A percentile compares a stretch with the other conserved stretches of the same genome.
phyloP scores from a whole-genome alignment of 2,329 filamentous ascomycete species.

The Paramyrothecium roridum region DNA sequence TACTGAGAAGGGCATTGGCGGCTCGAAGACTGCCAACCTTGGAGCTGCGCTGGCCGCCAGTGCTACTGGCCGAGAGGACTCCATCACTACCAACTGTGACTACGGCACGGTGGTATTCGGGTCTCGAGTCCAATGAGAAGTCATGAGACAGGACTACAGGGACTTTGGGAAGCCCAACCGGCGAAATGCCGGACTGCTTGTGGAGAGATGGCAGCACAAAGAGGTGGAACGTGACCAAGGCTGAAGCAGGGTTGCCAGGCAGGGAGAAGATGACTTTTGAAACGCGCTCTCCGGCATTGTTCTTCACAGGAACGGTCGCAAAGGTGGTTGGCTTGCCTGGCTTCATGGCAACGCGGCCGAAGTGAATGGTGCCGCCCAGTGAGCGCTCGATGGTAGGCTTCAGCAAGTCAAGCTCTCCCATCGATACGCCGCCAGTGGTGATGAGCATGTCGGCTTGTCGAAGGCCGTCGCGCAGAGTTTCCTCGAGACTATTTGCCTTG shows the following conservation, averaged over 20 bases:
- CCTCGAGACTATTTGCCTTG: constrained; percentile 69
- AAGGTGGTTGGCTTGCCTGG: constrained; percentile 98
- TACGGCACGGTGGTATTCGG: constrained; percentile 87
- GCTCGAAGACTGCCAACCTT: constrained; percentile 83
- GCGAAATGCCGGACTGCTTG: constrained; percentile 65
- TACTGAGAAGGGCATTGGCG: constrained; percentile 81
- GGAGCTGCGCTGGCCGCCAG: constrained; percentile 86
- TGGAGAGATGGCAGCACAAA: constrained; percentile 90
- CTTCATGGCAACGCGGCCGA: constrained; percentile 96
- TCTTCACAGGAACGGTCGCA: constrained; percentile 74
- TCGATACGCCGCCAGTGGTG: constrained; percentile 91
- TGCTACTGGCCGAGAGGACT: constrained; percentile 70
- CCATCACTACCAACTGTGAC: constrained; percentile 67
- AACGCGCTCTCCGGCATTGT: constrained; percentile 53
- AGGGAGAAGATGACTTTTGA: constrained; percentile 80
- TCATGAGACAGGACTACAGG: constrained; percentile 70
- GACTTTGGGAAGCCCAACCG: constrained; percentile 68
- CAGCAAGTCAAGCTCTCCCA: constrained; percentile 95
- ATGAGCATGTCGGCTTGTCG: constrained; percentile 77
- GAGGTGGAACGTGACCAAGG: constrained; percentile 88
- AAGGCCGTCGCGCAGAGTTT: constrained; percentile 71
- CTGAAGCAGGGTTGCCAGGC: constrained; percentile 90
- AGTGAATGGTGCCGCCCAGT: constrained; percentile 90
- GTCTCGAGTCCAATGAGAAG: constrained; percentile 71
- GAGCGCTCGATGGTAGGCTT: constrained; percentile 93